Evolutionary conservation across 208 protist genomes (phyloP).

Genomic region (Leptomonas pyrrhocoris): DNA sequence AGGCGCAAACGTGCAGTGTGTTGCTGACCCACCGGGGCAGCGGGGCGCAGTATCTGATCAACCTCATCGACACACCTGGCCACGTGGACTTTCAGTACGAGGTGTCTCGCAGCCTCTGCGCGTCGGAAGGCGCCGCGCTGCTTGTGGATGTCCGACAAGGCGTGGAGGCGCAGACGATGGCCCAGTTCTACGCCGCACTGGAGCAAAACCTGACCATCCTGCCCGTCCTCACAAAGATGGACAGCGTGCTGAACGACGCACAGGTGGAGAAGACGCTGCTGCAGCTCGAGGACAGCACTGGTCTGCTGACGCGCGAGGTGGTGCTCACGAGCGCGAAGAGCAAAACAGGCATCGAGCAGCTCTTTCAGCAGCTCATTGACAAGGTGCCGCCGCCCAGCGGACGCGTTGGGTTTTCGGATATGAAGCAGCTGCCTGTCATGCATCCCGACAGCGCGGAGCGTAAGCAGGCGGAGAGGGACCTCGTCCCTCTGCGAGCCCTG

Average conservation of each 20-base stretch:
- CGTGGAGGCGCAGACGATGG: conserved; percentile 96
- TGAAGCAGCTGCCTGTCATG: conserved; percentile 72
- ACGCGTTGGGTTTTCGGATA: conserved; percentile 72
- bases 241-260: conserved; percentile 73
- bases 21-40: conserved; percentile 40
- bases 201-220: conserved; percentile 88
- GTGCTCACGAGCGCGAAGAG: conserved; percentile 93
- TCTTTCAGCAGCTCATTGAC: conserved; percentile 93
- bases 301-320: conserved; percentile 83
- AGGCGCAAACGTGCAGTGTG: conserved; percentile 94
- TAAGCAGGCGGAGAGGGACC: conserved; percentile 47
- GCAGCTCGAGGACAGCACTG: conserved; percentile 90
- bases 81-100: conserved; percentile 99
- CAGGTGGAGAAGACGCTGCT: conserved; percentile 69
- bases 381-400: conserved; percentile 82
- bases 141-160: conserved; percentile 94
- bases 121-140: conserved; percentile 90
- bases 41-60: conserved; percentile 86
- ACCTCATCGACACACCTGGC: conserved; percentile 97
- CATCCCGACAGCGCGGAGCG: conserved; percentile 57
- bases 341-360: conserved; percentile 82
- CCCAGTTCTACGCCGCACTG: conserved; percentile 95
- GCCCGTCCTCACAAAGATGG: conserved; percentile 91
- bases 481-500: conserved; percentile 92
- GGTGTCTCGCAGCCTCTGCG: conserved; percentile 94